phyloP scores from a whole-genome alignment of 768 basidiomycete species.

The Leucocoprinus birnbaumii region DNA sequence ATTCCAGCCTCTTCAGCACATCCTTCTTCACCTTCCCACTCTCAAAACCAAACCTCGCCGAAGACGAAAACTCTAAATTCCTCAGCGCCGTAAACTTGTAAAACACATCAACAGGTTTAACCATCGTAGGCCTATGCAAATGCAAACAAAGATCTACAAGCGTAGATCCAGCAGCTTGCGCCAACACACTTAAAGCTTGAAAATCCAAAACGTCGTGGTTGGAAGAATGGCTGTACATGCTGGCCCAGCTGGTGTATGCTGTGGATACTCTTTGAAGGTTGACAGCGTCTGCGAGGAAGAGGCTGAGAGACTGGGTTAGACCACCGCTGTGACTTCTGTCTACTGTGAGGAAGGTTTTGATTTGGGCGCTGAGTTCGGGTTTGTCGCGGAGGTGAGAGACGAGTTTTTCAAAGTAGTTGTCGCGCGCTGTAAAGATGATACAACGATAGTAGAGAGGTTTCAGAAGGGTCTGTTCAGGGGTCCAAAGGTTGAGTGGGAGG shows the following conservation, averaged over 20 bases:
- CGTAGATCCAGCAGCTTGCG: neutral
- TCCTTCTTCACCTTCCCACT: neutral
- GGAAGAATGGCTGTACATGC: neutral
- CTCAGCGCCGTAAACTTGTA: conserved; percentile 3
- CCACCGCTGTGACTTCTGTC: neutral
- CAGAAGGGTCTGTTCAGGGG: neutral
- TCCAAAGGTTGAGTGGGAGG: neutral
- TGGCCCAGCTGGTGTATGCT: neutral
- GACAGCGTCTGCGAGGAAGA: neutral
- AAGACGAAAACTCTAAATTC: conserved; percentile 4
- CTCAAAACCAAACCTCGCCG: conserved; percentile 3
- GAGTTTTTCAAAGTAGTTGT: neutral
- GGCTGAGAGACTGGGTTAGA: neutral
- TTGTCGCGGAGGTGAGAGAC: neutral
- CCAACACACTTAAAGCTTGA: neutral
- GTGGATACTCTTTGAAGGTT: conserved; percentile 1
- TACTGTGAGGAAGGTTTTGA: neutral
- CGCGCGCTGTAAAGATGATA: neutral
- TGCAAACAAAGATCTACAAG: conserved; percentile 3
- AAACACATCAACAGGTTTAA: neutral
- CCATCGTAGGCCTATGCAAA: conserved; percentile 5
- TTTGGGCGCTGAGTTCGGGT: neutral
- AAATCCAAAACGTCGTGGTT: neutral
- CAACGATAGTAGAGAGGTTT: conserved; percentile 6
- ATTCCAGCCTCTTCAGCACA: neutral